Evolutionary conservation across 2,329 filamentous ascomycete genomes (phyloP), one percentile per base, ranked within the genome.

Genomic region (Aspergillus viridinutans): DNA sequence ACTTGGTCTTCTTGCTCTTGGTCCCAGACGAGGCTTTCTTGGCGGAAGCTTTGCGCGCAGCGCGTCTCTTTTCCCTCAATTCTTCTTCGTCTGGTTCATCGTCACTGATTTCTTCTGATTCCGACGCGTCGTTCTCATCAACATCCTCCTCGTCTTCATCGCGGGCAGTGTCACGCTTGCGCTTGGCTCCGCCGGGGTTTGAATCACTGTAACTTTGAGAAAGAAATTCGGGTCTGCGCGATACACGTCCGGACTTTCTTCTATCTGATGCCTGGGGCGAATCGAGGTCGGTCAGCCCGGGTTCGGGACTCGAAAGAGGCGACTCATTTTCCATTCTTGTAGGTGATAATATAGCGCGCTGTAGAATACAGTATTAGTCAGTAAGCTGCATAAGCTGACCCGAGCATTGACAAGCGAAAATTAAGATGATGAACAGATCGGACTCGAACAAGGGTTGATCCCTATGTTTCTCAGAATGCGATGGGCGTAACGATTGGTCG

Each of bases 11-110:
- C 43, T 67, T 74, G 43, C 71, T 67, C 65, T 80, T 82, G 3
- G 73, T 68, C 29, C 72, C 70, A 43, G 72, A 63, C 2, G 71
- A 56, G 48, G 65, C 64, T 57, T 72, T 72, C 59, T 71, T 74
- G 17, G 68, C 59, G 4, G 65, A 60, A n/a, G 64, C 55, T 52
- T 66, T 70, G 61, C 72, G 69, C 54, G 70, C 67, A 35, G 71
- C 72, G 52, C 73, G 73, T 62, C 67, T 72, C 58, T 70, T 71
- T 58, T 78, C 79, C 58, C 74, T 74, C 21, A 79, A 52, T 67
- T 81, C 80, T 62, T 83, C 80, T 64, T 81, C 80, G 49, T 78
- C 77, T 17, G 79, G 72, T 17, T 73, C 70, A 14, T 71, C 69
- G 17, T 72, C 68, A 32, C 66, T 69, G 26, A 70, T 66, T 20